Base-by-base conservation (phyloP, 2,329 filamentous ascomycete species). In the Claviceps purpurea region DNA sequence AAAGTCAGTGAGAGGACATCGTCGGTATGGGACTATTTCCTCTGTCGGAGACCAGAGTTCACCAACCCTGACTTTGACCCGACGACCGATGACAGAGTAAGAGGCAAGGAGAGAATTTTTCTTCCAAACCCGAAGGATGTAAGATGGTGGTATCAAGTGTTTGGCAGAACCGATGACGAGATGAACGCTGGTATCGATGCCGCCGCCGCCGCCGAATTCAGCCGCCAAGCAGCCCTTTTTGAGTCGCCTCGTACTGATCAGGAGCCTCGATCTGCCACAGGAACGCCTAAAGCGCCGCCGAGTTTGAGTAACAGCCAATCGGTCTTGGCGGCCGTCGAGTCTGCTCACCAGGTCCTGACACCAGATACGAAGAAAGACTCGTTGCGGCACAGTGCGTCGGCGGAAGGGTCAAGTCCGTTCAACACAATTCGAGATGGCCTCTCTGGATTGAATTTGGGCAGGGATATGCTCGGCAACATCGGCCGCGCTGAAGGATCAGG, bases 11-110 rank as follows among this genome's bases (percentile, higher is more conserved):
- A 89, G 60, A 77, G 80, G 51, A 95, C 89, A 3, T 77, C 85
- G 3, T 95, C 88, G 22, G 93, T 96, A 1, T 98, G 93, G 93
- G 86, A 93, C 59, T 96, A 97, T 65, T 97, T 98, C 67, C 72
- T 97, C 7, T 82, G 85, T 44, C 81, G 90, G 11, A 82, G 79
- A 57, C 73, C 79, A 20, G 87, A 95, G 61, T 98, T 97, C 61
- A 73, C 82, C 40, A 97, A 97, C 61, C 77, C 82, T 0, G 76
- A 84, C 37, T 98, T 91, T 63, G 84, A 94, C 51, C 64, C 73
- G 7, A 74, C 79, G 0, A 73, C 90, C 39, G 86, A 96, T 56
- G 89, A 96, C 61, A 82, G 86, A 45, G 74, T 84, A 53, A 81
- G 86, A 52, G 89, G 87, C 4, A 82, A 84, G 54, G 90, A 95